A percentile compares a stretch with the other conserved stretches of the same genome.
Evolutionary conservation across 1,284 basidiomycete genomes (phyloP).

Genomic region (Flammula alnicola): DNA sequence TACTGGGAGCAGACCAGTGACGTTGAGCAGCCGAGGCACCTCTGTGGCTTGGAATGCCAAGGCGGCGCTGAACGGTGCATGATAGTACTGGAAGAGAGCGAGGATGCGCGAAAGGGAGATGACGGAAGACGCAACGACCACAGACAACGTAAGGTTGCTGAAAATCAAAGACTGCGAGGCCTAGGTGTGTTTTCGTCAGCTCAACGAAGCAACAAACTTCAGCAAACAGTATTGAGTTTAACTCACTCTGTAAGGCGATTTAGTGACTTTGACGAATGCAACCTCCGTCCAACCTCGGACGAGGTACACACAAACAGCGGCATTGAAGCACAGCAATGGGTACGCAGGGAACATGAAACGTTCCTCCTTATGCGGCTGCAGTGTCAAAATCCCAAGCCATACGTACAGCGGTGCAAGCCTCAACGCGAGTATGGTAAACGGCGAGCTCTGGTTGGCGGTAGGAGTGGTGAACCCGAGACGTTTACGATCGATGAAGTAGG

Average conservation of each 20-base stretch:
- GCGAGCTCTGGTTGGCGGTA: slow-evolving; percentile 68
- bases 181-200: no score
- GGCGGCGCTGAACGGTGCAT: slow-evolving; percentile 82
- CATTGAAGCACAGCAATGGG: slow-evolving; percentile 92
- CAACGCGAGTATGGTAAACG: slow-evolving; percentile 76
- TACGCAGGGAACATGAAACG: slow-evolving; percentile 97
- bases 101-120: slow-evolving; percentile 82
- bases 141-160: slow-evolving; percentile 72
- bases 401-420: slow-evolving; percentile 88
- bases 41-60: slow-evolving; percentile 80
- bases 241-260: slow-evolving; percentile 82
- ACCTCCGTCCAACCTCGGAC: slow-evolving; percentile 85
- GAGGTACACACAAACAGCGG: slow-evolving; percentile 84
- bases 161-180: slow-evolving; percentile 81
- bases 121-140: slow-evolving; percentile 66
- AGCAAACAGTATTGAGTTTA: no score
- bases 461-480: slow-evolving; percentile 73
- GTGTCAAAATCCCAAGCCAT: slow-evolving; percentile 81
- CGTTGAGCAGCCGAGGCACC: slow-evolving; percentile 80
- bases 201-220: no score
- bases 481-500: slow-evolving; percentile 75
- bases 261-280: slow-evolving; percentile 74
- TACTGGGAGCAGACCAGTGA: slow-evolving; percentile 64
- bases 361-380: slow-evolving; percentile 96
- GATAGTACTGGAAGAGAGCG: slow-evolving; percentile 89